Evolutionary conservation across 2,329 filamentous ascomycete species (phyloP), one percentile per base, ranked within the genome.

Genomic region (Colletotrichum sansevieriae): DNA sequence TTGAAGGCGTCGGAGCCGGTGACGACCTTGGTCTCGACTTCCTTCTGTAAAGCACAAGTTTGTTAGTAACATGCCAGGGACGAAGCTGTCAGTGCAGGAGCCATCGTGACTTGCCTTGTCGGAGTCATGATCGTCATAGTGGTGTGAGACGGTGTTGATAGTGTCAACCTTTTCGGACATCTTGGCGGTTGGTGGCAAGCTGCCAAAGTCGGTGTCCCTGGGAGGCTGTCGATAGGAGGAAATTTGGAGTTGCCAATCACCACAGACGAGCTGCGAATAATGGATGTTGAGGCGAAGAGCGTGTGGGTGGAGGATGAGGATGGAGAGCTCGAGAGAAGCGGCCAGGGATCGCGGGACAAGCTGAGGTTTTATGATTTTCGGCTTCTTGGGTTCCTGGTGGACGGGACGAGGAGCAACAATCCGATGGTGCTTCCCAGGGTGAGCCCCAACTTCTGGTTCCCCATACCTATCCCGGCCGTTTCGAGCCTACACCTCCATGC

Each of bases 1-100:
- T 84, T 82, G 76, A 83, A 87, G 57, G 85, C 84, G 71, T 86
- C 84, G 71, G 83, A 83, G 69, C 86, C 86, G 25, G 74, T 79
- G 72, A 88, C 79, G 65, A 85, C 78, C 72, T 82, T 85, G 72
- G 82, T 76, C 64, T 80, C 59, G 60, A 76, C 35, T 13, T 71
- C 67, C 51, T 69, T 70, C 71, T 72, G 43, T 33, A 71, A 41
- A 11, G 2, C 6, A 37, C 20, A 20, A 7, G 20, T 22, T 44
- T 29, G 46, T 72, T 56, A 71, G 66, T 18, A 2, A 0, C 2
- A 1, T 12, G 9, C 20, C 20, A 11, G 15, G 15, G 9, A 18
- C 7, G 13, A 18, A n/a, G 0, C 6, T 11, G 18, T 4, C 15
- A 6, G 0, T 5, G 11, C 39, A 3, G 25, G 6, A 13, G 12